Conservation (phyloP, 768 basidiomycete genomes). For the Hirschioporus abietinus region DNA sequence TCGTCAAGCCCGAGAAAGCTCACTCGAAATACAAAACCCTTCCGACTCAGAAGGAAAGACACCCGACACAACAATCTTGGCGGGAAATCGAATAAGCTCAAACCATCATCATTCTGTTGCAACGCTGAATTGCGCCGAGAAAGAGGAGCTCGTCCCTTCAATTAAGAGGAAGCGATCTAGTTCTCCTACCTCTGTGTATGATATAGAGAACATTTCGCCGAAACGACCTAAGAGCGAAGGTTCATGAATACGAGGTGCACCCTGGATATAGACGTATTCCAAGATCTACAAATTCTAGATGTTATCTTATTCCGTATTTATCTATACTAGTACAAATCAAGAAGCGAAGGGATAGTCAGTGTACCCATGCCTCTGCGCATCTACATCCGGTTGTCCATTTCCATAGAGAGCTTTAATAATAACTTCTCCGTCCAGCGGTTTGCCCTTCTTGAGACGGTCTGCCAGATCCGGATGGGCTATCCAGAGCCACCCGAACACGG, state of each 20-base stretch:
- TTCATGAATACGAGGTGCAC: neutral
- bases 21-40: neutral
- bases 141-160: neutral
- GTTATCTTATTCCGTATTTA: neutral
- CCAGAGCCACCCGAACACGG: conserved; percentile 32
- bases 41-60: neutral
- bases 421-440: conserved; percentile 19
- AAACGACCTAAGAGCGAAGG: neutral
- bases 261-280: neutral
- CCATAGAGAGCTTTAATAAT: conserved; percentile 22
- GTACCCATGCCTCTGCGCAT: conserved; percentile 26
- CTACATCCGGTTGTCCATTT: conserved; percentile 7
- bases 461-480: conserved; percentile 38
- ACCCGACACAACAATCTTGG: neutral
- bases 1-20: neutral
- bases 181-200: neutral
- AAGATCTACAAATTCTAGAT: neutral
- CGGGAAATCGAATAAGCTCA: neutral
- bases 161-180: neutral
- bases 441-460: conserved; percentile 29
- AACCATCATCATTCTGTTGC: too few relatives aligned
- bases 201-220: neutral
- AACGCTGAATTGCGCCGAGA: neutral
- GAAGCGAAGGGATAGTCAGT: conserved; percentile 30
- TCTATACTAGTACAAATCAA: neutral